phyloP scores from a whole-genome alignment of 1,284 basidiomycete genomes.

The Puccinia hordei region DNA sequence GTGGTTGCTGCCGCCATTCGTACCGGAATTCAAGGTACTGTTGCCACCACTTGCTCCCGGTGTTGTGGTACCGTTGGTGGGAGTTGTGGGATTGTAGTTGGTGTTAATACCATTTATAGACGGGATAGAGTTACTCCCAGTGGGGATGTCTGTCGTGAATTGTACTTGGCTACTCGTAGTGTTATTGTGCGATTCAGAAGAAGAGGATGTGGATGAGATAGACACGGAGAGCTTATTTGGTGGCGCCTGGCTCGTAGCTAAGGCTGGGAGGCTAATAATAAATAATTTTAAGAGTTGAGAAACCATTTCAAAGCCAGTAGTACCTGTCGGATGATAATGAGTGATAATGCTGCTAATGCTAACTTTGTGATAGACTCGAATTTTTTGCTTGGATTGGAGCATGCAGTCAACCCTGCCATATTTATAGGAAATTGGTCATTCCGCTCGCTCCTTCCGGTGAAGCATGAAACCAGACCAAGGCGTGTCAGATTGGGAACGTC shows the following conservation, averaged over 20 bases:
- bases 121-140: background rate
- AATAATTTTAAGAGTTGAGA: constrained; percentile 5
- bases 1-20: background rate
- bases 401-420: background rate
- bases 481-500: background rate
- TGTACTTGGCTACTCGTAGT: background rate
- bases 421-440: background rate
- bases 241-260: background rate
- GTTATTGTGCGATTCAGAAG: constrained; percentile 4
- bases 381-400: too few species aligned
- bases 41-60: background rate
- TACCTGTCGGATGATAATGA: background rate
- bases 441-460: background rate
- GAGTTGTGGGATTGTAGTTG: background rate
- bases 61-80: background rate
- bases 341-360: background rate
- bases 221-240: background rate
- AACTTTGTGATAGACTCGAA: too few species aligned
- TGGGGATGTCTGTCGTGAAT: background rate
- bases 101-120: background rate
- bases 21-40: background rate
- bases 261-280: background rate
- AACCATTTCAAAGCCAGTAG: background rate
- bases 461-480: background rate
- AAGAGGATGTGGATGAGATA: background rate